Conservation (phyloP, 371 early-diverging fungal species). For the Mucor sp. region DNA sequence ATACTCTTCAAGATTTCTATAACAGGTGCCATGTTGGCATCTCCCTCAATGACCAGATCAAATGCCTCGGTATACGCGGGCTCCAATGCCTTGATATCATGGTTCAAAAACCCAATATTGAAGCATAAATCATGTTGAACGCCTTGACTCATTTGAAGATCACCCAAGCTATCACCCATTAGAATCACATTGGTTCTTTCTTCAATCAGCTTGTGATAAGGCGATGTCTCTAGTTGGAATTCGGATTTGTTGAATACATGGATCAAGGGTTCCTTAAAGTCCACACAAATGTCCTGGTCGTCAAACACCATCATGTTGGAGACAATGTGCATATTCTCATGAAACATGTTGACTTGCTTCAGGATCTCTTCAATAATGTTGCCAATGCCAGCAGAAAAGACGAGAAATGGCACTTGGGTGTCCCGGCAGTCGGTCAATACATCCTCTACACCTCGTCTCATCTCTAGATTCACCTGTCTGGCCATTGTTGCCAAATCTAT, state of each 20-base stretch:
- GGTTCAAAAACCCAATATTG: slow-evolving; percentile 74
- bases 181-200: slow-evolving; percentile 62
- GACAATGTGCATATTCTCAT: slow-evolving; percentile 69
- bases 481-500: slow-evolving; percentile 60
- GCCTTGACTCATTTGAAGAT: slow-evolving; percentile 73
- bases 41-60: slow-evolving; percentile 74
- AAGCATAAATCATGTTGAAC: slow-evolving; percentile 57
- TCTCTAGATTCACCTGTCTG: slow-evolving; percentile 46
- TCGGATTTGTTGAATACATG: slow-evolving; percentile 83
- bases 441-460: slow-evolving; percentile 51
- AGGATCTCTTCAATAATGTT: slow-evolving; percentile 70
- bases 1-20: slow-evolving; percentile 37
- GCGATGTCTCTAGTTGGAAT: slow-evolving; percentile 49
- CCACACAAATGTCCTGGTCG: slow-evolving; percentile 47
- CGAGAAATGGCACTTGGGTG: slow-evolving; percentile 60
- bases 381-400: slow-evolving; percentile 77
- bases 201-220: slow-evolving; percentile 42
- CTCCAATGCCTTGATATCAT: slow-evolving; percentile 56
- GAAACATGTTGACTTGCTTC: slow-evolving; percentile 32
- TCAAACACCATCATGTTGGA: slow-evolving; percentile 76
- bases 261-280: slow-evolving; percentile 68
- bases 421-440: slow-evolving; percentile 45
- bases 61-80: slow-evolving; percentile 58
- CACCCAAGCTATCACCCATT: slow-evolving; percentile 77
- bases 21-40: slow-evolving; percentile 58